These are phyloP conservation scores for Chaetomium globosum DNA, from an alignment of 2,329 filamentous ascomycete species.

Conservation along the genomic window DNA sequence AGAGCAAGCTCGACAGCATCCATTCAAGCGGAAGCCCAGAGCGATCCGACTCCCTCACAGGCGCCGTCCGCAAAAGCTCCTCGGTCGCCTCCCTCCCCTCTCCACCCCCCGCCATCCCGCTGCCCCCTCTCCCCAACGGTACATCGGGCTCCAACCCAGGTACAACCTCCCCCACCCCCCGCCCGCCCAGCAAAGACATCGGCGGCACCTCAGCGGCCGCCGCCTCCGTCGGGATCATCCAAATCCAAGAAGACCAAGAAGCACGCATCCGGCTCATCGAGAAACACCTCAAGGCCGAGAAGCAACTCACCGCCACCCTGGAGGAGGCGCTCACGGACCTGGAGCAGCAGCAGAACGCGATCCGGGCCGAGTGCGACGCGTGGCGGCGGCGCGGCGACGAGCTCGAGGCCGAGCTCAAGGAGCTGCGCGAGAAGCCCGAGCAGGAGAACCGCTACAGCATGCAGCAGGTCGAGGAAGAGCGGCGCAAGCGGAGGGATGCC, in stretches of 20 bases:
- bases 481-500: constrained; percentile 85
- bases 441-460: constrained; percentile 68
- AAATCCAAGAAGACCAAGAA: constrained; percentile 92
- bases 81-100: constrained; percentile 86
- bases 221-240: constrained; percentile 53
- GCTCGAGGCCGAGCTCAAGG: constrained; percentile 72
- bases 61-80: constrained; percentile 79
- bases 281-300: constrained; percentile 94
- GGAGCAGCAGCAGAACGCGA: constrained; percentile 86
- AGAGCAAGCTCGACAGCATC: constrained; percentile 57
- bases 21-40: constrained; percentile 47
- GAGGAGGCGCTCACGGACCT: constrained; percentile 95
- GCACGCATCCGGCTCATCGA: constrained; percentile 93
- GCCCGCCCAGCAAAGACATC: constrained; percentile 81
- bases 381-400: constrained; percentile 85
- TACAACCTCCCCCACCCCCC: constrained; percentile 59
- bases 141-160: constrained; percentile 43
- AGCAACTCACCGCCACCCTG: constrained; percentile 90
- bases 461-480: constrained; percentile 93
- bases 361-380: constrained; percentile 84
- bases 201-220: constrained; percentile 37
- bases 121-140: constrained; percentile 78
- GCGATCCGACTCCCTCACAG: constrained; percentile 62
- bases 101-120: constrained; percentile 91
- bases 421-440: constrained; percentile 59